phyloP scores from a whole-genome alignment of 78 protist genomes.

The Dictyostelium capitatum region DNA sequence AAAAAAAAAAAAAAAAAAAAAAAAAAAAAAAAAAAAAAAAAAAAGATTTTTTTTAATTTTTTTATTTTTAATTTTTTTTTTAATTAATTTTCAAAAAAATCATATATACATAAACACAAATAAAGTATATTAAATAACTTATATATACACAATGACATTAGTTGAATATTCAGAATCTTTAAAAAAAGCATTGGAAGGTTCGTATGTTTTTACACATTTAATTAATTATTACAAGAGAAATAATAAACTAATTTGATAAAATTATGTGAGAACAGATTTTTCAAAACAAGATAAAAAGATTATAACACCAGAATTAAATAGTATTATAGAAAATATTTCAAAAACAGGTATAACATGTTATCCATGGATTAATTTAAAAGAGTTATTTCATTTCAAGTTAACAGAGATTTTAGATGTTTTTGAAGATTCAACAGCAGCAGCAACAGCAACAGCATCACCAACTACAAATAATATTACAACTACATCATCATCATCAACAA shows the following conservation, averaged over 20 bases:
- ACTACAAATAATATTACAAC: not conserved
- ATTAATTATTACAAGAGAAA: no score
- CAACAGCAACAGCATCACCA: not conserved
- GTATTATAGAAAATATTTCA: constrained; percentile 59
- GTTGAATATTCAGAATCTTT: constrained; percentile 22
- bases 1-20: no score
- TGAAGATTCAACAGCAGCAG: not conserved
- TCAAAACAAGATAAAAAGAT: constrained; percentile 38
- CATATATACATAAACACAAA: no score
- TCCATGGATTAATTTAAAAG: constrained; percentile 62
- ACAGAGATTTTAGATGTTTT: constrained; percentile 67
- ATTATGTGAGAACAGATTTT: no score
- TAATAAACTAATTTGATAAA: no score
- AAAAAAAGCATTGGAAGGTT: constrained; percentile 20
- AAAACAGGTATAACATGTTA: constrained; percentile 71
- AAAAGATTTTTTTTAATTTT: no score
- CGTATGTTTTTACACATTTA: no score
- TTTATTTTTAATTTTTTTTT: no score
- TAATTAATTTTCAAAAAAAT: no score
- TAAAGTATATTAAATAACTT: no score
- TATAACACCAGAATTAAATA: constrained; percentile 46
- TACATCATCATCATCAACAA: not conserved
- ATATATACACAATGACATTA: not conserved
- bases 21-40: no score
- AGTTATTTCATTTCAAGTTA: constrained; percentile 55